Evolutionary conservation across 805 yeast genomes (phyloP), one percentile per base, ranked within the genome.

Genomic region (Barnettozyma populi): DNA sequence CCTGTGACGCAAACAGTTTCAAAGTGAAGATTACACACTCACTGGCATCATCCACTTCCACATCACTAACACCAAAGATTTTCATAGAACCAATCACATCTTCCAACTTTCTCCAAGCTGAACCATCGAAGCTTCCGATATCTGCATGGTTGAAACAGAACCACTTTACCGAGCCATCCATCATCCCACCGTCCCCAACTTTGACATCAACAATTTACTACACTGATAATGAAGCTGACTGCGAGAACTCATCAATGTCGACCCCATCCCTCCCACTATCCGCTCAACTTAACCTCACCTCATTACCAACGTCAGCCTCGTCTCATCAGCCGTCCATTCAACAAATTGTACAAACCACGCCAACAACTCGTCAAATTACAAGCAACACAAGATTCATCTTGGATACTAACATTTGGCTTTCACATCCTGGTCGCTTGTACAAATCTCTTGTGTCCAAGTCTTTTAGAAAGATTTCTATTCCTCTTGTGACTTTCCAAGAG

Each of bases 371-470:
- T 39, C 46, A 41, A 31, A 40, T 51, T 18, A 43, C 41, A 11
- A 25, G 18, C 13, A 48, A 51, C 20, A 80, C 87, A 0, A 73
- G 72, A 56, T 72, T 84, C 46, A 77, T 87, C 1, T 68, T 86
- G 48, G 95, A 86, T 64, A 85, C 94, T 2, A 85, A 86, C 53
- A 79, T 84, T 48, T 86, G 92, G 90, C 67, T 86, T 53, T 83
- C 85, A 57, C 90, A 84, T 58, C 84, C 90, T 62, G 95, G 92
- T 2, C 74, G 84, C 51, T 71, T 86, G 19, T 86, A 74, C 66
- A 86, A 86, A 61, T 79, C 87, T 55, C 75, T 84, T 11, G 72
- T 82, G 29, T 76, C 78, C 53, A 74, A 72, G 13, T 75, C 84
- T 3, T 72, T 86, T 50, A 78, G 74, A 52, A 38, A 47, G 20